Conservation (phyloP, 1,284 basidiomycete genomes). For the Anthracocystis walkeri region DNA sequence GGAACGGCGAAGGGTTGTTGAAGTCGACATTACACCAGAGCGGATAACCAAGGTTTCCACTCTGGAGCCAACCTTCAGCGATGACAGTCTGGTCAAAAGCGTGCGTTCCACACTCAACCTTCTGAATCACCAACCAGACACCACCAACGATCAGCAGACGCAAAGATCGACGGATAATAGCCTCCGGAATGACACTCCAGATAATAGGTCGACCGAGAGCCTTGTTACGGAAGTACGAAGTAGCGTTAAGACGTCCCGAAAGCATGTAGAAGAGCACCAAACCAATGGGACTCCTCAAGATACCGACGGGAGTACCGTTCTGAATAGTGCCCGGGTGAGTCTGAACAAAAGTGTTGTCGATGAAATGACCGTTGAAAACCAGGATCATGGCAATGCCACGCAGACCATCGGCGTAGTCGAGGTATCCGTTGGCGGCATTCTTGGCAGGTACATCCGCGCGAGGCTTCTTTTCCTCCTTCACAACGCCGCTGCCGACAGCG, state of each 20-base stretch:
- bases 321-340: slow-evolving; percentile 67
- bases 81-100: slow-evolving; percentile 64
- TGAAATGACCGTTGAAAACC: slow-evolving; percentile 70
- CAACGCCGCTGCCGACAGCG: slow-evolving; percentile 29
- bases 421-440: slow-evolving; percentile 38
- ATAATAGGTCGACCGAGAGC: slow-evolving; percentile 66
- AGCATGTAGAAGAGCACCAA: slow-evolving; percentile 66
- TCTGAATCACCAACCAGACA: slow-evolving; percentile 70
- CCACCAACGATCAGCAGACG: slow-evolving; percentile 70
- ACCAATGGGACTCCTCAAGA: slow-evolving; percentile 41
- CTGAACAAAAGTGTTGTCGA: slow-evolving; percentile 69
- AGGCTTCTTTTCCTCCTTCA: slow-evolving; percentile 32
- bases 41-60: slow-evolving; percentile 68
- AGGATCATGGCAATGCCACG: slow-evolving; percentile 70
- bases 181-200: slow-evolving; percentile 67
- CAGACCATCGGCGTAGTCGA: slow-evolving; percentile 71
- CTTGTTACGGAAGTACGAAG: slow-evolving; percentile 67
- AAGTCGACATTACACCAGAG: slow-evolving; percentile 70
- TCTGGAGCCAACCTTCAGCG: slow-evolving; percentile 61
- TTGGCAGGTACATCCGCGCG: slow-evolving; percentile 37
- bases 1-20: slow-evolving; percentile 32
- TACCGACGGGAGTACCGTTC: slow-evolving; percentile 65
- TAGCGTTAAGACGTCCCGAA: slow-evolving; percentile 70
- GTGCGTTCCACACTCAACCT: slow-evolving; percentile 57
- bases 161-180: slow-evolving; percentile 70